Conservation (phyloP, 164 flowering plant genomes). For the Hamamelis virginiana region DNA sequence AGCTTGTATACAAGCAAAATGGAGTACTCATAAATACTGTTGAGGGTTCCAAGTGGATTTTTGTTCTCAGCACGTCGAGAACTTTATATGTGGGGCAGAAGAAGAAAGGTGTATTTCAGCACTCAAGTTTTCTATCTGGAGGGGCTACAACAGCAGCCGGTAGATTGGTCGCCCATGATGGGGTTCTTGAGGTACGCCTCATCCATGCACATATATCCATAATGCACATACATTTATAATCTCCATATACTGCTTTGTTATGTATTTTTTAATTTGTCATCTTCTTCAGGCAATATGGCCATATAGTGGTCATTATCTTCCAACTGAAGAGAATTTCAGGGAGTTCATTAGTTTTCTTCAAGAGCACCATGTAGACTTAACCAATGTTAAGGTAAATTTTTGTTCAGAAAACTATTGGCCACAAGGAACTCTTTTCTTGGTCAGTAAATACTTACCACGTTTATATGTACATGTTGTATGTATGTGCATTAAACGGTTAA, state of each 20-base stretch:
- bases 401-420: neutral
- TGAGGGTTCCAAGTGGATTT: conserved; percentile 49
- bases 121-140: conserved; percentile 49
- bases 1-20: conserved; percentile 33
- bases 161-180: conserved; percentile 35
- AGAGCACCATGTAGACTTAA: conserved; percentile 60
- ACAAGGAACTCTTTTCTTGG: neutral
- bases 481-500: too few species aligned
- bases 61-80: conserved; percentile 52
- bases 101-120: conserved; percentile 54
- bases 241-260: neutral
- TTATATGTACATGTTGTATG: too few species aligned
- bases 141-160: conserved; percentile 46
- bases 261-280: neutral
- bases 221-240: neutral
- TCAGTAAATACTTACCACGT: too few species aligned
- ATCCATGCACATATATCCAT: neutral
- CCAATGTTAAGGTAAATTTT: conserved; percentile 59
- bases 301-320: conserved; percentile 82
- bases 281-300: conserved; percentile 71
- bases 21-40: conserved; percentile 31
- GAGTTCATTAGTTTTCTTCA: conserved; percentile 62
- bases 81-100: conserved; percentile 46
- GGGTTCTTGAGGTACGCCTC: conserved; percentile 34
- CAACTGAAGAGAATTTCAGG: conserved; percentile 71